Conservation (phyloP, 1,284 basidiomycete genomes). For the Ustilago lituana region DNA sequence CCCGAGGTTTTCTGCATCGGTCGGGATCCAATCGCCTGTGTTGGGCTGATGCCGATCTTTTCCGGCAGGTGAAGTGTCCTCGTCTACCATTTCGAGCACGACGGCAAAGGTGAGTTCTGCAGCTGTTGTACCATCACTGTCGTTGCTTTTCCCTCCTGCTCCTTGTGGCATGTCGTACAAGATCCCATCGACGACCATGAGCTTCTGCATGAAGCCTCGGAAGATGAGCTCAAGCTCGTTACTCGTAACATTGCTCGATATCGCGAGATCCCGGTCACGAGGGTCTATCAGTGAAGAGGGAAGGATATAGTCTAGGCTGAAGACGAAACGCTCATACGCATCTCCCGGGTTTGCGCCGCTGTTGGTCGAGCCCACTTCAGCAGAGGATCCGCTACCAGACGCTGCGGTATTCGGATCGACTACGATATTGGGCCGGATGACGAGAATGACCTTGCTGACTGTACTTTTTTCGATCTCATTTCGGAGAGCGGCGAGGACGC, state of each 20-base stretch:
- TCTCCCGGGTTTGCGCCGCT: conserved; percentile 22
- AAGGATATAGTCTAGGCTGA: conserved; percentile 73
- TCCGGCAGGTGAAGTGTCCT: conserved; percentile 58
- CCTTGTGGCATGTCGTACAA: conserved; percentile 67
- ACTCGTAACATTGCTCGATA: conserved; percentile 76
- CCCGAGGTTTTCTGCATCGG: conserved; percentile 30
- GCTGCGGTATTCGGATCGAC: conserved; percentile 1
- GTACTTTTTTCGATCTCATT: conserved; percentile 74
- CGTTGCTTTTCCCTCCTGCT: conserved; percentile 4
- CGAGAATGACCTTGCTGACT: conserved; percentile 16
- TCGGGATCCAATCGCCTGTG: conserved; percentile 45
- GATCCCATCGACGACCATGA: conserved; percentile 81
- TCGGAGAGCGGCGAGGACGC: conserved; percentile 77
- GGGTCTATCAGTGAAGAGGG: conserved; percentile 79
- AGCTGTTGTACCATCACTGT: conserved; percentile 69
- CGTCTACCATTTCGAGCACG: conserved; percentile 81
- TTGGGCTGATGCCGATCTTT: conserved; percentile 25
- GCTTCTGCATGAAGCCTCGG: conserved; percentile 83
- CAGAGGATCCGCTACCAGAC: conserved; percentile 15
- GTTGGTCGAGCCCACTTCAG: not conserved
- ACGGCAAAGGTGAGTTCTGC: conserved; percentile 81
- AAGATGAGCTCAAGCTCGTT: conserved; percentile 79
- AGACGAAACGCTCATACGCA: conserved; percentile 75
- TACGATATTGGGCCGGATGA: conserved; percentile 26
- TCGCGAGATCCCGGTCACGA: conserved; percentile 70